Conservation (phyloP, 139 green algal genomes). For the Astrephomene gubernaculifera region DNA sequence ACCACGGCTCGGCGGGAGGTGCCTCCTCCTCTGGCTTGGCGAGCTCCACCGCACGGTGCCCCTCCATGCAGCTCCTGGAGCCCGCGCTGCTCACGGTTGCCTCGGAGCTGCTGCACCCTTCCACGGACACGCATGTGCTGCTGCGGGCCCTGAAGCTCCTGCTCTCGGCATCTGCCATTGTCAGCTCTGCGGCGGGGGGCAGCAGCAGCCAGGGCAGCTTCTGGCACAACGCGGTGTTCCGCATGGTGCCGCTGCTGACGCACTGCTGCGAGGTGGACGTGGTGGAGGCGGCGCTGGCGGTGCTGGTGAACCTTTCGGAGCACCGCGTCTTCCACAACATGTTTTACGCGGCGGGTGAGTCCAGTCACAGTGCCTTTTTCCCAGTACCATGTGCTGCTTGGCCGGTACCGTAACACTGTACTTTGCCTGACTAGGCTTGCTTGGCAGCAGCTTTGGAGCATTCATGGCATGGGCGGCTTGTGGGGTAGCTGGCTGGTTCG, state of each 20-base stretch:
- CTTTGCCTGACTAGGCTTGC: too few relatives aligned
- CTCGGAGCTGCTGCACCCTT: conserved; percentile 31
- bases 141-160: conserved; percentile 40
- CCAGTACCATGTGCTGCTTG: too few relatives aligned
- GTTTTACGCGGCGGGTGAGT: conserved; percentile 35
- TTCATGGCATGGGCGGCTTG: too few relatives aligned
- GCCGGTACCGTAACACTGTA: too few relatives aligned
- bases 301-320: conserved; percentile 46
- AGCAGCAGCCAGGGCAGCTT: neutral
- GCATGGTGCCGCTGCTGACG: conserved; percentile 38
- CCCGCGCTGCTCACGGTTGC: conserved; percentile 34
- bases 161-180: neutral
- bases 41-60: neutral
- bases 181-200: too few relatives aligned
- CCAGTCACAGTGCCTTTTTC: too few relatives aligned
- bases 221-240: conserved; percentile 48
- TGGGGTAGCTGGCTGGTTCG: neutral
- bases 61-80: conserved; percentile 32
- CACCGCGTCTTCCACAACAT: conserved; percentile 17
- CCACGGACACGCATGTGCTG: neutral
- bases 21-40: too few relatives aligned
- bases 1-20: too few relatives aligned
- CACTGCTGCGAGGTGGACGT: conserved; percentile 34
- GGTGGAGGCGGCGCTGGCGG: conserved; percentile 7
- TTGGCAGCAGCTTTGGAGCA: too few relatives aligned